Evolutionary conservation across 345 rosid species (phyloP), one percentile per base, ranked within the genome.

Genomic region (Luvunga scandens): DNA sequence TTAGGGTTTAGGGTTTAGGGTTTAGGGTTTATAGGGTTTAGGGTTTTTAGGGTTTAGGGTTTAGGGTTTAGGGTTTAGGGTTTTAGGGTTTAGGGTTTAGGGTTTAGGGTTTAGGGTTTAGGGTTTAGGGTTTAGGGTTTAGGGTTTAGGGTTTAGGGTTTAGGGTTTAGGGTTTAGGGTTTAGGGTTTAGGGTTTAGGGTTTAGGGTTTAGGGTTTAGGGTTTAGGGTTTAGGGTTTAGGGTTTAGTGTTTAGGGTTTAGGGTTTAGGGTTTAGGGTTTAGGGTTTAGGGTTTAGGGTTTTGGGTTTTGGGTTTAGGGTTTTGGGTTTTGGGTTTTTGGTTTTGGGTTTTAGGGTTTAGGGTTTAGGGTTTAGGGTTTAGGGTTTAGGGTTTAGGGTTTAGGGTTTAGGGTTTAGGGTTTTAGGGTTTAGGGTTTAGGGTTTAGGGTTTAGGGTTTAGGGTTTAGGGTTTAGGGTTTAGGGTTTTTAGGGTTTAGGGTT

Each of bases 201-300:
- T 67, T 67, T 67, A 67, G 71, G 71, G 71, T 67, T 67, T 31
- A 36, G 71, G 71, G 42, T 67, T 67, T 13, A 21, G 71, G 71
- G 42, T 67, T 34, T 67, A 67, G 71, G 71, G 71, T 34, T 67
- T 67, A n/a, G 33, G 71, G 71, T 33, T 22, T 67, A 34, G 71
- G 42, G 50, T 67, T 34, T 67, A 67, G 71, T 50, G 71, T 38
- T 34, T 67, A 34, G 50, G 50, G 71, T 16, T 67, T 67, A 50
- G 78, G 78, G 70, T 67, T 68, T 77, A 77, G 79, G 79, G 79
- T 67, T 61, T 66, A 56, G 79, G 79, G 73, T 77, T 68, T 77
- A 55, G 79, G 78, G 78, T 77, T 68, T 68, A 77, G 79, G 79
- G 79, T 67, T 77, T 77, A 68, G 79, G 79, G 68, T 67, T 55